A percentile compares a stretch with the other conserved stretches of the same genome.
phyloP scores from a whole-genome alignment of 805 yeast genomes.

The Maudiozyma serrabonitensis region DNA sequence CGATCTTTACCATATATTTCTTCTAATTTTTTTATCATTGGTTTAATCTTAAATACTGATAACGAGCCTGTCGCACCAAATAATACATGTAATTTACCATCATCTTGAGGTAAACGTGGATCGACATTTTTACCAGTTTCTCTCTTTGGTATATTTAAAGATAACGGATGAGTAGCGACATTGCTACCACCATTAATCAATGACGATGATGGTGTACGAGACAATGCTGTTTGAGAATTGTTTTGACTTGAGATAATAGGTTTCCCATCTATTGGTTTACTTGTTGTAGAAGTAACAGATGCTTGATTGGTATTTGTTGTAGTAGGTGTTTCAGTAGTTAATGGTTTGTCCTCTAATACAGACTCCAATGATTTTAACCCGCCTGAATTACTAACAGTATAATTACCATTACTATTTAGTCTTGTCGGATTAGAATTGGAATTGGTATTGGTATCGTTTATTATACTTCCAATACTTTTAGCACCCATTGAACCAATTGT shows the following conservation, averaged over 20 bases:
- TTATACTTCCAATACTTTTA: background rate
- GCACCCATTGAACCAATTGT: background rate
- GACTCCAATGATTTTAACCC: constrained; percentile 5
- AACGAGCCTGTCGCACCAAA: constrained; percentile 87
- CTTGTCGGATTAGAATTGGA: background rate
- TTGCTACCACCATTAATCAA: background rate
- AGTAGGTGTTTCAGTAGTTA: background rate
- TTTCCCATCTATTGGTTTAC: too few relatives aligned
- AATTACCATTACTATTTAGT: too few relatives aligned
- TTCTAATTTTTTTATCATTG: constrained; percentile 70
- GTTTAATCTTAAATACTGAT: constrained; percentile 71
- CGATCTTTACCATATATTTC: constrained; percentile 70
- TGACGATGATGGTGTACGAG: background rate
- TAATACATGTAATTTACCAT: constrained; percentile 76
- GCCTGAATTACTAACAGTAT: background rate
- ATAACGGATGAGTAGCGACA: constrained; percentile 3
- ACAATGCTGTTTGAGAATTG: background rate
- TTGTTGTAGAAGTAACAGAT: too few relatives aligned
- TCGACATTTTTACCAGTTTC: constrained; percentile 44
- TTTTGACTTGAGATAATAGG: too few relatives aligned
- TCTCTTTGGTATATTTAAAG: constrained; percentile 27
- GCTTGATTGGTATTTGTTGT: background rate
- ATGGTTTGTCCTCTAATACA: constrained; percentile 6
- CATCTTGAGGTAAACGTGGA: constrained; percentile 65
- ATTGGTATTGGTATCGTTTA: background rate